These are phyloP conservation scores for Cucurbita moschata DNA, from an alignment of 306 rosid species.

Conservation along the genomic window DNA sequence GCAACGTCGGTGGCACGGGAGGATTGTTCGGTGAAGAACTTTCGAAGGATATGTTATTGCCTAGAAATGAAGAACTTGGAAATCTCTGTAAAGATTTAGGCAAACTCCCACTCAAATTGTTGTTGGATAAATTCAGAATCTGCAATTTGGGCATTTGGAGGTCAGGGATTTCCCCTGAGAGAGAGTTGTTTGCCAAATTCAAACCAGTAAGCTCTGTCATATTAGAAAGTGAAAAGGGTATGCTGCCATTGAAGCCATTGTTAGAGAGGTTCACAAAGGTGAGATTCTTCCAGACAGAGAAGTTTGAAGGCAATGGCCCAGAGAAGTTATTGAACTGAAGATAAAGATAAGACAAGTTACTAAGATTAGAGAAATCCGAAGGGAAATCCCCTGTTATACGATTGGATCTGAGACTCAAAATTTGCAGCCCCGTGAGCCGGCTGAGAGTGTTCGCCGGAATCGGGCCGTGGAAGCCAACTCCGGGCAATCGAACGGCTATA, in stretches of 20 bases:
- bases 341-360: slow-evolving; percentile 50
- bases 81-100: slow-evolving; percentile 54
- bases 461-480: slow-evolving; percentile 59
- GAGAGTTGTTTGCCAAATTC: slow-evolving; percentile 61
- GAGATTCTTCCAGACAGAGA: slow-evolving; percentile 63
- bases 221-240: slow-evolving; percentile 52
- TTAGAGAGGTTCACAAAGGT: slow-evolving; percentile 44
- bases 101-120: slow-evolving; percentile 38
- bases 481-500: slow-evolving; percentile 48
- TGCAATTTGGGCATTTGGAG: slow-evolving; percentile 25
- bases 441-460: slow-evolving; percentile 55
- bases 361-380: slow-evolving; percentile 41
- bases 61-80: slow-evolving; percentile 40
- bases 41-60: slow-evolving; percentile 43
- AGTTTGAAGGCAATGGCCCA: slow-evolving; percentile 51
- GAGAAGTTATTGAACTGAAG: slow-evolving; percentile 68
- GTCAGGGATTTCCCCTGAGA: slow-evolving; percentile 56
- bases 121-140: slow-evolving; percentile 37
- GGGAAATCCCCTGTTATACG: slow-evolving; percentile 48
- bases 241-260: slow-evolving; percentile 45
- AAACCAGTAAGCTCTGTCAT: slow-evolving; percentile 33
- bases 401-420: slow-evolving; percentile 70
- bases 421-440: slow-evolving; percentile 44
- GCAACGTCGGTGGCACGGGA: slow-evolving; percentile 28
- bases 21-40: slow-evolving; percentile 12